Base-by-base conservation (phyloP, 2,329 filamentous ascomycete genomes). In the Aspergillus fischeri region DNA sequence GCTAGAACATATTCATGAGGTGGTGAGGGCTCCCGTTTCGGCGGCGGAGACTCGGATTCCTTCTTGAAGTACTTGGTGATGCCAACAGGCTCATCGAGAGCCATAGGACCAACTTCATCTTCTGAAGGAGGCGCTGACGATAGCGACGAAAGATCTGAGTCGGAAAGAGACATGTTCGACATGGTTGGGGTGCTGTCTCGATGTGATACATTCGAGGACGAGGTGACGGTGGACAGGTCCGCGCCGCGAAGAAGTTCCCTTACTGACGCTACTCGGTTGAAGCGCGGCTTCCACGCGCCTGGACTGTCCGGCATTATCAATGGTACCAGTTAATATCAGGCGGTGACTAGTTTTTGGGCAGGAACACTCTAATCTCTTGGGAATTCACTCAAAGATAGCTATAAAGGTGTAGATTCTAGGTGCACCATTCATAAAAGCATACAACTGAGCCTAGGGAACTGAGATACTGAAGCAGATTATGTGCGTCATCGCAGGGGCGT, bases 1-100 rank as follows among this genome's bases (percentile, higher is more conserved):
- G 91, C 91, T 56, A 97, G 80, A 28, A 91, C 88, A 75, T 89
- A 90, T 81, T 96, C 91, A 74, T 97, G 93, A 8, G 91, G 87
- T 65, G 93, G 93, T 64, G 92, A 97, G 21, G 91, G 87, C 57
- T 89, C 87, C 72, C 93, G 83, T 80, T 94, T 95, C 69, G 85
- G 86, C 68, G 86, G 86, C 61, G 88, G 86, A 65, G 86, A 84
- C 60, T 73, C 68, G 53, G 72, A 69, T 57, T 71, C 66, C 62
- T 72, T 73, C 66, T 78, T 79, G 70, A 80, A 80, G 69, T 80
- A 80, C 60, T 78, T 78, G 54, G 74, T 69, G 55, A 80, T 74
- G 42, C 75, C 77, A 32, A 71, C 67, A 32, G 70, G 70, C 62
- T 75, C 71, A 50, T 77, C 73, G 54, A 76, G 65, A 51, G 73